Percentiles rank a stretch among this genome's conserved stretches.
These are phyloP conservation scores for Amanita exitialis DNA, from an alignment of 768 basidiomycete genomes.

Conservation along the genomic window DNA sequence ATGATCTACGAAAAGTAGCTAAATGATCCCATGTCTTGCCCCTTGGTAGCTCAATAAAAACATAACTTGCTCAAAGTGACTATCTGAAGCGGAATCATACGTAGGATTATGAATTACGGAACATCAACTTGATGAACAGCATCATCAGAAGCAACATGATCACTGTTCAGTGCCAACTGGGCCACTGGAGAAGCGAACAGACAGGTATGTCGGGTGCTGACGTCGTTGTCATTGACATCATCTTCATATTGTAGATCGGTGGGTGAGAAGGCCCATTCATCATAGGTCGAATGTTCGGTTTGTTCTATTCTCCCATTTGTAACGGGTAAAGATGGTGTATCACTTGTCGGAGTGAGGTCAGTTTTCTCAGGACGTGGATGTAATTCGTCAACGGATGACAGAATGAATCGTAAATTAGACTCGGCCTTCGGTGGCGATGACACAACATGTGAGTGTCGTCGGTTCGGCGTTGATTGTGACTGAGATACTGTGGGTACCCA, in stretches of 20 bases:
- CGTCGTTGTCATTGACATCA: conserved; percentile 7
- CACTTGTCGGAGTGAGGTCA: conserved; percentile 12
- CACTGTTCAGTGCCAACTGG: neutral
- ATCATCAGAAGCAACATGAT: neutral
- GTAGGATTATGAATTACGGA: neutral
- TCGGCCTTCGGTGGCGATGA: conserved; percentile 34
- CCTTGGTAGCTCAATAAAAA: neutral
- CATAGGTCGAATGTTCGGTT: conserved; percentile 10
- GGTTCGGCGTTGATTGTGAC: conserved; percentile 31
- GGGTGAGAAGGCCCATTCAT: conserved; percentile 31
- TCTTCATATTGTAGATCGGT: conserved; percentile 24
- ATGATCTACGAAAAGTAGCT: conserved; percentile 33
- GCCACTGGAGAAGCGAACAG: neutral
- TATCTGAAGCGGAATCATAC: neutral
- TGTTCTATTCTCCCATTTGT: conserved; percentile 1
- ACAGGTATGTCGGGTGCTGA: neutral
- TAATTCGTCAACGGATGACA: conserved; percentile 63
- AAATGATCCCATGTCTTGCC: neutral
- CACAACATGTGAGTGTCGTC: conserved; percentile 44
- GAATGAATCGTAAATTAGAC: conserved; percentile 62
- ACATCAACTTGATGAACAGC: neutral
- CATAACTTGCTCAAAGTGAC: neutral
- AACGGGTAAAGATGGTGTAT: neutral
- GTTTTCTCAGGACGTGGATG: conserved; percentile 24
- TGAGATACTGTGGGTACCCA: conserved; percentile 44